Conservation (phyloP, 768 basidiomycete genomes). For the Dendrothele bispora region DNA sequence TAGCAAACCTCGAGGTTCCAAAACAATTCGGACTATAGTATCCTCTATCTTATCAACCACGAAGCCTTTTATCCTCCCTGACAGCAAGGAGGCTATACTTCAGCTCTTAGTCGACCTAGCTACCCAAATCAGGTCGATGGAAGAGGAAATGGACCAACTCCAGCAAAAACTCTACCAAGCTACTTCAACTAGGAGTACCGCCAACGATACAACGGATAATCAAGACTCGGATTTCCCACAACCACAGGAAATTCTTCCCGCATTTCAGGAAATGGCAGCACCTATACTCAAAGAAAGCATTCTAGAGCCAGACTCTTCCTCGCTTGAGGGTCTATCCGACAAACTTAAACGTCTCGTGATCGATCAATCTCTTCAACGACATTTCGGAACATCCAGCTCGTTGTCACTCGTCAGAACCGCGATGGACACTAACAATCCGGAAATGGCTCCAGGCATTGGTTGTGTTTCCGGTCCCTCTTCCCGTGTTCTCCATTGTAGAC, state of each 20-base stretch:
- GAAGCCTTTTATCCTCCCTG: background rate
- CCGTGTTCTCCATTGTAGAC: conserved; percentile 3
- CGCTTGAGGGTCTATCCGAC: background rate
- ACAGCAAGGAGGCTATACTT: background rate
- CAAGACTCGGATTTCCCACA: background rate
- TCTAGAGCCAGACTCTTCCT: background rate
- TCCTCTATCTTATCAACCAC: background rate
- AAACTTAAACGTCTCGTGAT: conserved; percentile 1
- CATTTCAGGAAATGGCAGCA: background rate
- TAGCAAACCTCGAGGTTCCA: conserved; percentile 29
- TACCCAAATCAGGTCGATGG: background rate
- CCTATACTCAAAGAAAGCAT: background rate
- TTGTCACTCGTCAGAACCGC: conserved; percentile 31
- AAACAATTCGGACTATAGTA: conserved; percentile 1
- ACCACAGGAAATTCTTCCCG: background rate
- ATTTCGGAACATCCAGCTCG: conserved; percentile 33
- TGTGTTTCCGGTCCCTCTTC: background rate
- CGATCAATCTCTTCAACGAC: conserved; percentile 12
- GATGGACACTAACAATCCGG: conserved; percentile 38
- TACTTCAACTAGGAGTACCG: too few relatives aligned
- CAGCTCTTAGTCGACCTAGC: conserved; percentile 1
- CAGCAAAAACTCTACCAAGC: background rate
- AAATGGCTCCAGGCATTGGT: background rate
- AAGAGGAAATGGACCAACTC: background rate
- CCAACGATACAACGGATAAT: background rate